Conservation (phyloP, 176 grass and related monocot species). For the Tillandsia fasciculata region DNA sequence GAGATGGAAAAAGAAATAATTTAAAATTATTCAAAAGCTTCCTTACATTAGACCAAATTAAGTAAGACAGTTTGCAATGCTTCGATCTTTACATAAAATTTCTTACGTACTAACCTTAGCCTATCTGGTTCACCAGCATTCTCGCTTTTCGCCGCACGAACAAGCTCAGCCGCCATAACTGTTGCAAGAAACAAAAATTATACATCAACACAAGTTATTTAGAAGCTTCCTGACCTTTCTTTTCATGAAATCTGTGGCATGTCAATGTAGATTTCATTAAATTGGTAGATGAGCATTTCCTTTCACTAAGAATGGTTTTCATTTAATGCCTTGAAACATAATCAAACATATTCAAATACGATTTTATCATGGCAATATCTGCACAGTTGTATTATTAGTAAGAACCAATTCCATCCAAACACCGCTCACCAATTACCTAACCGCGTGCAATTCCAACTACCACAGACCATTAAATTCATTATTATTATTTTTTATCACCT, state of each 20-base stretch:
- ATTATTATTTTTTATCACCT: no score
- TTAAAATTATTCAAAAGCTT: no score
- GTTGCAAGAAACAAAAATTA: conserved; percentile 9
- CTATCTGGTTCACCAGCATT: conserved; percentile 62
- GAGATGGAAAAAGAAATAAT: no score
- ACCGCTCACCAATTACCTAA: no score
- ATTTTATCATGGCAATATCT: no score
- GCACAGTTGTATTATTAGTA: not conserved
- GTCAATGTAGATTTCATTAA: no score
- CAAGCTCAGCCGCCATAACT: conserved; percentile 92
- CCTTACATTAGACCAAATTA: no score
- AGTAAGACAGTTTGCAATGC: not conserved
- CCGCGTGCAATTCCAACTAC: no score
- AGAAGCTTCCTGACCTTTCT: no score
- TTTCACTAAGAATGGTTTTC: not conserved
- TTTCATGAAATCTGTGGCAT: no score
- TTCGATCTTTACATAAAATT: not conserved
- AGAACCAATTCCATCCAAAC: not conserved
- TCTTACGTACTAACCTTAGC: conserved; percentile 59
- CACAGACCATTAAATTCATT: no score
- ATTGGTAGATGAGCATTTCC: no score
- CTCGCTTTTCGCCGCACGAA: conserved; percentile 43
- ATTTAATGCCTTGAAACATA: not conserved
- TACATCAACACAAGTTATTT: not conserved
- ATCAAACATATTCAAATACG: not conserved